These are phyloP conservation scores for Otatea glauca DNA, from an alignment of 176 grass and related monocot species.

Conservation along the genomic window DNA sequence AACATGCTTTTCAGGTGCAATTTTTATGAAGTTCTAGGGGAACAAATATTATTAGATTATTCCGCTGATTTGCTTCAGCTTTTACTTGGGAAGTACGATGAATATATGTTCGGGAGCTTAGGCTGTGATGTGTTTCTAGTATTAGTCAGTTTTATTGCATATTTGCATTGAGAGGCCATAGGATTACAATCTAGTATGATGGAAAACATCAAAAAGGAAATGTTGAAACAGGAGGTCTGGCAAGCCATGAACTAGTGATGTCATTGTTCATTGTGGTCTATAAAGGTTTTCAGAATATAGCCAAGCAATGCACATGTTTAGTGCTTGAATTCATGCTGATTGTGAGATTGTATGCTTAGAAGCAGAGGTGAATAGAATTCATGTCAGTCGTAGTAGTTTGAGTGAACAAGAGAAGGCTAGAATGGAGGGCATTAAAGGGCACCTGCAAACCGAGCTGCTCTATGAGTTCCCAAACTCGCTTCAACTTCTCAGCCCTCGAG, in stretches of 20 bases:
- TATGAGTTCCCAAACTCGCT: slow-evolving; percentile 72
- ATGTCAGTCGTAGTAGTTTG: neutral
- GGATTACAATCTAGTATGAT: neutral
- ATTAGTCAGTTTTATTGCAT: neutral
- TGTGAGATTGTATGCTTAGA: neutral
- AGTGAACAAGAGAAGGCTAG: neutral
- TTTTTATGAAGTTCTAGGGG: neutral
- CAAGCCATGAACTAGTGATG: neutral
- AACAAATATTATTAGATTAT: neutral
- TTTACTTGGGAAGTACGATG: neutral
- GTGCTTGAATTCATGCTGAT: neutral
- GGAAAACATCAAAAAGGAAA: neutral
- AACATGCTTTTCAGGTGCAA: neutral
- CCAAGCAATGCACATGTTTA: neutral
- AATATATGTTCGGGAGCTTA: neutral
- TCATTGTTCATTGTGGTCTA: neutral
- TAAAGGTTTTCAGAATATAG: neutral
- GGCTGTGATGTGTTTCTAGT: neutral
- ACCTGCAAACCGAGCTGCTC: slow-evolving; percentile 77
- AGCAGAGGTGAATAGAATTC: neutral
- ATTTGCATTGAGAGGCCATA: neutral
- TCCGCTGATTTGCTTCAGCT: neutral
- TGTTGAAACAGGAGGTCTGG: neutral
- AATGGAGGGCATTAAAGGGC: neutral
- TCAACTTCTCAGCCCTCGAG: slow-evolving; percentile 59